phyloP scores from a whole-genome alignment of 2,329 filamentous ascomycete genomes.

The Lachnellula subtilissima region DNA sequence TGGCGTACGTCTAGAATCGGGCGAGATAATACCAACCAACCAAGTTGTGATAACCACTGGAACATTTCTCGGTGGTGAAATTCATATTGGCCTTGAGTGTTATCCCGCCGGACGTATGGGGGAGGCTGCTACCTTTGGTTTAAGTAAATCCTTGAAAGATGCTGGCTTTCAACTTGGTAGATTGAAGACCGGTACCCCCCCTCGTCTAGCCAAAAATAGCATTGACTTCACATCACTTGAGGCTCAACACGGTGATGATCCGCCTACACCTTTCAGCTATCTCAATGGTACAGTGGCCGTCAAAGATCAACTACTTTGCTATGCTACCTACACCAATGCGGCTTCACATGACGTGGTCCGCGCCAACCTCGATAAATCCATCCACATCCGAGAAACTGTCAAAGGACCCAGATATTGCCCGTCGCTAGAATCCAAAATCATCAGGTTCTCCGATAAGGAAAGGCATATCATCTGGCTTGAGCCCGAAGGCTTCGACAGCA shows the following conservation, averaged over 20 bases:
- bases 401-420: slow-evolving; percentile 94
- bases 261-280: slow-evolving; percentile 87
- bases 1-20: slow-evolving; percentile 81
- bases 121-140: slow-evolving; percentile 84
- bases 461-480: slow-evolving; percentile 94
- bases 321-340: slow-evolving; percentile 82
- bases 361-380: slow-evolving; percentile 87
- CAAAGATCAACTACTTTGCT: slow-evolving; percentile 76
- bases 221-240: slow-evolving; percentile 75
- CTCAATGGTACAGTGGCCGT: slow-evolving; percentile 75
- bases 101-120: slow-evolving; percentile 90
- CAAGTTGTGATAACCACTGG: slow-evolving; percentile 93
- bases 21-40: slow-evolving; percentile 72
- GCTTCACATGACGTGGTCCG: slow-evolving; percentile 78
- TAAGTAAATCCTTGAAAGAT: slow-evolving; percentile 84
- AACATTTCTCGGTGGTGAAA: slow-evolving; percentile 92
- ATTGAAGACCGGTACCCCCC: slow-evolving; percentile 93
- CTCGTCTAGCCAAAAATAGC: slow-evolving; percentile 72
- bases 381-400: slow-evolving; percentile 93
- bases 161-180: slow-evolving; percentile 87
- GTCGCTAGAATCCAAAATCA: slow-evolving; percentile 88
- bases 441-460: slow-evolving; percentile 76
- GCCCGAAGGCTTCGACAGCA: slow-evolving; percentile 86
- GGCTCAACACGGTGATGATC: slow-evolving; percentile 74
- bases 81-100: slow-evolving; percentile 83